Evolutionary conservation across 768 basidiomycete genomes (phyloP).

Genomic region (Lactifluus piperatus): DNA sequence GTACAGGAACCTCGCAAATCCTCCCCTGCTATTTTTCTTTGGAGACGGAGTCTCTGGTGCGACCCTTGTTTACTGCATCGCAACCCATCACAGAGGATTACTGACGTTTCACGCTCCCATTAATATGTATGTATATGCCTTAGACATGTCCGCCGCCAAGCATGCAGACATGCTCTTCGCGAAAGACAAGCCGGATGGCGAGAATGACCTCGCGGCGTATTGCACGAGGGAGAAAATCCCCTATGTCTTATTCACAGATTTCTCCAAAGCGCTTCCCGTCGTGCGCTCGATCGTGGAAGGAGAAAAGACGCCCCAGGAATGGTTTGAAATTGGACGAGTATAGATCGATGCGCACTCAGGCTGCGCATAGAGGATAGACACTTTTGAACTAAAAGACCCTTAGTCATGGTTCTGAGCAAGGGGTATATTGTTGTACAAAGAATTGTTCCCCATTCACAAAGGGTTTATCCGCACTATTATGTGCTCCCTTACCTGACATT

Average conservation of each 20-base stretch:
- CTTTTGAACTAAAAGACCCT: not conserved
- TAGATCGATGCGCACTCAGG: not conserved
- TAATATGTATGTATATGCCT: not conserved
- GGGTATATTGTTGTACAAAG: not conserved
- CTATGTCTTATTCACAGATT: slow-evolving; percentile 72
- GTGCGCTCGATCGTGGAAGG: slow-evolving; percentile 69
- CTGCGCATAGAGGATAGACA: no score
- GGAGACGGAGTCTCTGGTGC: slow-evolving; percentile 94
- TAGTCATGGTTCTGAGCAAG: not conserved
- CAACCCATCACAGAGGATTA: not conserved
- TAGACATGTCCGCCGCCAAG: slow-evolving; percentile 86
- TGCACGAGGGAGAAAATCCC: slow-evolving; percentile 72
- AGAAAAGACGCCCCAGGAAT: slow-evolving; percentile 47
- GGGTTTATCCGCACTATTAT: no score
- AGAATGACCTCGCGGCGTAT: slow-evolving; percentile 81
- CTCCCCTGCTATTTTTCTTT: slow-evolving; percentile 90
- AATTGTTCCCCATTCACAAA: no score
- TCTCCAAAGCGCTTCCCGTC: slow-evolving; percentile 48
- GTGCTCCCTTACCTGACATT: no score
- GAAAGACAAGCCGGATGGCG: slow-evolving; percentile 66
- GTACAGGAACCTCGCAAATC: slow-evolving; percentile 59
- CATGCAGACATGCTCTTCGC: slow-evolving; percentile 97
- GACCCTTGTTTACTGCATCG: slow-evolving; percentile 20
- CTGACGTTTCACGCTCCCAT: not conserved
- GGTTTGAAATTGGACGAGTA: slow-evolving; percentile 26